phyloP scores from a whole-genome alignment of 192 early-diverging fungal genomes.

The Coemansia sp. region DNA sequence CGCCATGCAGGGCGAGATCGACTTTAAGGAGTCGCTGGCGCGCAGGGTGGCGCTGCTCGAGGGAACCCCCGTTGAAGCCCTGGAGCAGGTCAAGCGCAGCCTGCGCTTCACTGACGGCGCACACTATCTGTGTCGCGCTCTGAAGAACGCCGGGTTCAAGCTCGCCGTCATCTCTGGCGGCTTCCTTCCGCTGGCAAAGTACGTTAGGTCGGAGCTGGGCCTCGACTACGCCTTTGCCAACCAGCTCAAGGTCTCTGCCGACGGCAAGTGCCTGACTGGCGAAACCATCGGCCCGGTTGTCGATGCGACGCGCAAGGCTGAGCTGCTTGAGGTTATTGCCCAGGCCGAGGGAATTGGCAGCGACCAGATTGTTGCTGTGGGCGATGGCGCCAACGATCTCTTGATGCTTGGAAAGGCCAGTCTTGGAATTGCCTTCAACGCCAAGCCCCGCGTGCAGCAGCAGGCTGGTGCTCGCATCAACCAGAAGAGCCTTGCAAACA shows the following conservation, averaged over 20 bases:
- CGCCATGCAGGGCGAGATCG: slow-evolving; percentile 98
- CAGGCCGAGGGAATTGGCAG: slow-evolving; percentile 84
- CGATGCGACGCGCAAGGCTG: slow-evolving; percentile 89
- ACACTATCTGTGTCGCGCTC: slow-evolving; percentile 79
- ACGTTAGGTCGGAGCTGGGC: slow-evolving; percentile 87
- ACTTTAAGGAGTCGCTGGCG: slow-evolving; percentile 91
- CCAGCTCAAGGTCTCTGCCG: slow-evolving; percentile 81
- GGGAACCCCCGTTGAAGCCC: slow-evolving; percentile 77
- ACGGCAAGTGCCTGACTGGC: slow-evolving; percentile 84
- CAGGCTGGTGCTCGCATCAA: slow-evolving; percentile 88
- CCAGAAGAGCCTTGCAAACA: slow-evolving; percentile 87
- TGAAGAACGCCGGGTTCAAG: slow-evolving; percentile 93
- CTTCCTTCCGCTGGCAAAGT: slow-evolving; percentile 88
- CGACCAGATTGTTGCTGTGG: slow-evolving; percentile 96
- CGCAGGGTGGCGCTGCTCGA: slow-evolving; percentile 85
- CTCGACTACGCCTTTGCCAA: slow-evolving; percentile 99
- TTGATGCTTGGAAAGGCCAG: slow-evolving; percentile 93
- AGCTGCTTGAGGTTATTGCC: slow-evolving; percentile 93
- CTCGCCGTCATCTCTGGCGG: slow-evolving; percentile 96
- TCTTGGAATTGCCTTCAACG: slow-evolving; percentile 96
- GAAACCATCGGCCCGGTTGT: slow-evolving; percentile 87
- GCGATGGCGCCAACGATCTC: slow-evolving; percentile 98
- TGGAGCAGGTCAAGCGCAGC: slow-evolving; percentile 73
- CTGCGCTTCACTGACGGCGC: slow-evolving; percentile 91
- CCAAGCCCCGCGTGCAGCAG: slow-evolving; percentile 96